Evolutionary conservation across 176 grass and related monocot species (phyloP).

Genomic region (barley (Hordeum vulgare)): DNA sequence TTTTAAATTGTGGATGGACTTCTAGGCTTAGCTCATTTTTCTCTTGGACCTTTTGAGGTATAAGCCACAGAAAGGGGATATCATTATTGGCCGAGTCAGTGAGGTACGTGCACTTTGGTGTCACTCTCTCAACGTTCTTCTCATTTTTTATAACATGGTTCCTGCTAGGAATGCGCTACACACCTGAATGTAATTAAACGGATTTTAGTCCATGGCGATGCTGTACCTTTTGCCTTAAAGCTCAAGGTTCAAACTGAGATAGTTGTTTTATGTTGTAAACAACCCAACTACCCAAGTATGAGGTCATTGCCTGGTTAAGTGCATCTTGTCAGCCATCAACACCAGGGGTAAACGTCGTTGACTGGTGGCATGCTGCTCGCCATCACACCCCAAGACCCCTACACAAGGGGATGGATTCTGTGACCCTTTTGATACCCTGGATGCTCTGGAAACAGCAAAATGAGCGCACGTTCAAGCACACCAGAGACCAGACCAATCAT

Average conservation of each 20-base stretch:
- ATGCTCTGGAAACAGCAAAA: neutral
- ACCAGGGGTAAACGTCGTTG: neutral
- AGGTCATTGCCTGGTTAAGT: neutral
- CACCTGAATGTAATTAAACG: neutral
- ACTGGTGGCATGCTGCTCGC: no score
- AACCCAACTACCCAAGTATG: neutral
- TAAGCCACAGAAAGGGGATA: conserved; percentile 79
- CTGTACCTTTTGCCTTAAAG: neutral
- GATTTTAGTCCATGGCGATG: neutral
- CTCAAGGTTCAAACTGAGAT: neutral
- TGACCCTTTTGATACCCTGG: neutral
- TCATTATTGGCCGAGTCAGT: conserved; percentile 86
- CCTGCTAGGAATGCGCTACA: neutral
- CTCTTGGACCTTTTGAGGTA: conserved; percentile 43
- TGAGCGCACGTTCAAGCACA: neutral
- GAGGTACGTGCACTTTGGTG: conserved; percentile 35
- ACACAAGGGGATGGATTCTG: no score
- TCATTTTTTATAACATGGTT: neutral
- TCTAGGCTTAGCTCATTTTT: neutral
- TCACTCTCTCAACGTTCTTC: neutral
- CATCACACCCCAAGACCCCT: no score
- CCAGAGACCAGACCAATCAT: neutral
- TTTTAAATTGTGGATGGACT: neutral
- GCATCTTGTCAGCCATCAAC: neutral
- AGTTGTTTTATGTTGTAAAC: neutral